Conservation (phyloP, 2,329 filamentous ascomycete species). For the Aspergillus arachidicola region DNA sequence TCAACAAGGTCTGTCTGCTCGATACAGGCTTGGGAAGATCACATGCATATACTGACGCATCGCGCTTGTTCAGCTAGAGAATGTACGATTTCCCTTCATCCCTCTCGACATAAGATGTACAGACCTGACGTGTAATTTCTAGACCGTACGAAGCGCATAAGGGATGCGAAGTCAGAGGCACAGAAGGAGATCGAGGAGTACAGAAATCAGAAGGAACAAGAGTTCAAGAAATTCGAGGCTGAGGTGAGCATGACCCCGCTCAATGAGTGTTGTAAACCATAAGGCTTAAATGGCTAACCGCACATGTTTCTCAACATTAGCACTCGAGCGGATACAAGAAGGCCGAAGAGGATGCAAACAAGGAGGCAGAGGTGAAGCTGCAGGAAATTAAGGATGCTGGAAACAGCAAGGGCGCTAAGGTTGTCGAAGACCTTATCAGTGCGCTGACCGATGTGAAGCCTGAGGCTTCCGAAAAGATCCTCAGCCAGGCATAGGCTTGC, state of each 20-base stretch:
- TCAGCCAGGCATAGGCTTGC: slow-evolving; percentile 35
- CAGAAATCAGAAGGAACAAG: slow-evolving; percentile 82
- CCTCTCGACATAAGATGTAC: slow-evolving; percentile 11
- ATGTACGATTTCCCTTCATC: slow-evolving; percentile 59
- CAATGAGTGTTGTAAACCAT: neutral
- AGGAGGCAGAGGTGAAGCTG: slow-evolving; percentile 79
- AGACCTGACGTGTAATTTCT: slow-evolving; percentile 18
- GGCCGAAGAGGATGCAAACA: slow-evolving; percentile 76
- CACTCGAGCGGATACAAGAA: slow-evolving; percentile 89
- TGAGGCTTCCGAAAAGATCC: slow-evolving; percentile 58
- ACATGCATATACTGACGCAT: slow-evolving; percentile 24
- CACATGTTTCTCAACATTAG: slow-evolving; percentile 49
- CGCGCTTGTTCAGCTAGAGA: slow-evolving; percentile 68
- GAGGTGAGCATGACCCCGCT: slow-evolving; percentile 54
- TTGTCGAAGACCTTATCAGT: slow-evolving; percentile 79
- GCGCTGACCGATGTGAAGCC: slow-evolving; percentile 86
- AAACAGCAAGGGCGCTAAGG: slow-evolving; percentile 74
- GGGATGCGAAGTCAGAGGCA: slow-evolving; percentile 92
- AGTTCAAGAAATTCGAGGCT: slow-evolving; percentile 93
- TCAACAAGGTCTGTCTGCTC: slow-evolving; percentile 72
- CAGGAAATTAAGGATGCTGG: slow-evolving; percentile 80
- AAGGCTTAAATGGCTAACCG: neutral
- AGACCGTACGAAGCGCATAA: slow-evolving; percentile 96
- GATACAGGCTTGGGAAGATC: neutral
- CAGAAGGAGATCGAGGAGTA: slow-evolving; percentile 98